Evolutionary conservation across 108 stramenopile genomes (phyloP), one percentile per base, ranked within the genome.

Genomic region (Aurantiochytrium sp.): DNA sequence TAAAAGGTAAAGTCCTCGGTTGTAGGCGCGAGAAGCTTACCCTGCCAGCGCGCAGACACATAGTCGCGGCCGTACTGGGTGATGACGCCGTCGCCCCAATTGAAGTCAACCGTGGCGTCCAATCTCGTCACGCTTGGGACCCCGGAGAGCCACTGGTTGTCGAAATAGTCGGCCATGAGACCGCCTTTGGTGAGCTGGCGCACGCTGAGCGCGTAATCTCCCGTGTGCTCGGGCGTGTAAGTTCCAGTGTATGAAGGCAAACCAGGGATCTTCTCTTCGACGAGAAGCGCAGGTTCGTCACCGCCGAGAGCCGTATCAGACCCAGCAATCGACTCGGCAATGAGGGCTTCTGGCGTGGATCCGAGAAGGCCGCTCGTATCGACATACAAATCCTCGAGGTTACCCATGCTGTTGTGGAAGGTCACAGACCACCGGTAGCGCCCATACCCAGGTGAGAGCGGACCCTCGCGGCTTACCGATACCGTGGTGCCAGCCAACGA

Each of bases 61-160:
- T 94, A 96, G 92, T 96, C 95, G 42, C 94, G 89, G 42, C 92
- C 95, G 88, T 91, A 95, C 27, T 89, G 87, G 2, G 95, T 96
- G 39, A 96, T 91, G 34, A 93, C 55, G 32, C 95, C 95, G 4
- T 93, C 91, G 21, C 93, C 94, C 92, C 91, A 93, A 68, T 93
- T 65, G 69, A 94, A 94, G 69, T 92, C 89, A 52, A 95, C 85
- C 24, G 86, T 86, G 10, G 93, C 54, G 68, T 96, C 95, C n/a
- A 95, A 87, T 31, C 94, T 86, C 54, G 93, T 88, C n/a, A 95
- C 69, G 15, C 89, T 91, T 17, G 96, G 94, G 32, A 90, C 68
- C 4, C 92, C 96, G 15, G 90, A 73, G 4, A 96, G 89, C 95
- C 95, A 96, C 87, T 94, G 94, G 86, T 96, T 96, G 86, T 96